These are phyloP conservation scores for Knufia petricola DNA, from an alignment of 2,329 filamentous ascomycete genomes.

Conservation along the genomic window DNA sequence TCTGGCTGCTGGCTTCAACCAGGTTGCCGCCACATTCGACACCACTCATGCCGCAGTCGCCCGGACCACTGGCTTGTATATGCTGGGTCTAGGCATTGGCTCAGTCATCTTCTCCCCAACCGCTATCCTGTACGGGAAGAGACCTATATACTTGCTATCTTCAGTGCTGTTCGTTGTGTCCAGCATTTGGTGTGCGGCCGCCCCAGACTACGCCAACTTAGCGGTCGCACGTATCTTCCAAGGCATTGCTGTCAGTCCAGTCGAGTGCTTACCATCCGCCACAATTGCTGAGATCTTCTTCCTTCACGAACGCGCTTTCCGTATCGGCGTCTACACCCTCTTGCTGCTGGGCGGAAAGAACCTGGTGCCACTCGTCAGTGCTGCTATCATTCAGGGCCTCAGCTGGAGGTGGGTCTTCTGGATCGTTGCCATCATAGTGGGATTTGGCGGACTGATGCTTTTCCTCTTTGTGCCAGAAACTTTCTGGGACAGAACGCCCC, in stretches of 20 bases:
- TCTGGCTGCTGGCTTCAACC: conserved; percentile 77
- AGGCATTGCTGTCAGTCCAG: conserved; percentile 76
- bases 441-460: conserved; percentile 57
- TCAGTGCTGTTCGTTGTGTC: conserved; percentile 67
- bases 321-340: conserved; percentile 86
- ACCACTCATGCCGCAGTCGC: conserved; percentile 65
- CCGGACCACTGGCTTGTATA: conserved; percentile 82
- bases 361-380: conserved; percentile 74
- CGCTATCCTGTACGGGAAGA: conserved; percentile 81
- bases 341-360: conserved; percentile 87
- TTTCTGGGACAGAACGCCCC: conserved; percentile 82
- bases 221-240: conserved; percentile 76
- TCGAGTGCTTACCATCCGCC: conserved; percentile 85
- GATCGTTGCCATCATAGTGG: conserved; percentile 64
- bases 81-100: conserved; percentile 84
- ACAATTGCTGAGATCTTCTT: conserved; percentile 97
- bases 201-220: conserved; percentile 69
- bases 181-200: conserved; percentile 76
- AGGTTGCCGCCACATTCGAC: conserved; percentile 59
- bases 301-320: conserved; percentile 83
- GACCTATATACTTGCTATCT: conserved; percentile 75
- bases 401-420: conserved; percentile 90
- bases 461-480: conserved; percentile 92
- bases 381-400: conserved; percentile 65
- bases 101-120: conserved; percentile 79